A percentile compares a stretch with the other conserved stretches of the same genome.
Conservation (phyloP, 2,329 filamentous ascomycete genomes). For the Monosporascus sp. region DNA sequence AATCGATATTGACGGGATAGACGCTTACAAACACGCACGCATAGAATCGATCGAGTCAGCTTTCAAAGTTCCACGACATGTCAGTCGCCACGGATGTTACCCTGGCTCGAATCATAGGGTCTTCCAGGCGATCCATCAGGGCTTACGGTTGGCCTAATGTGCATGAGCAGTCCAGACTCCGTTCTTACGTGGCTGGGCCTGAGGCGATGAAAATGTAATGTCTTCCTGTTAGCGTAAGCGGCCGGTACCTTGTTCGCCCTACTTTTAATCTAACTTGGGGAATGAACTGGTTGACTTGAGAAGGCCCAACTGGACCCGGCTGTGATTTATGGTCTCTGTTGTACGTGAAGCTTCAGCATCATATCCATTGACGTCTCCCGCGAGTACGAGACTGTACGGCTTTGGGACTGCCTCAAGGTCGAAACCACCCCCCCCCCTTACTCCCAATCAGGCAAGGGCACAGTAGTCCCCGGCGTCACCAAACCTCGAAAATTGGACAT, state of each 20-base stretch:
- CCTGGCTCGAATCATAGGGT: slow-evolving; percentile 6
- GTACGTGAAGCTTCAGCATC: slow-evolving; percentile 33
- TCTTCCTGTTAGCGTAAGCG: slow-evolving; percentile 50
- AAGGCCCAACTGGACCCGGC: slow-evolving; percentile 40
- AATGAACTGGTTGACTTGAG: slow-evolving; percentile 1
- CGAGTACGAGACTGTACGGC: background rate
- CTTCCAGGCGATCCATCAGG: slow-evolving; percentile 13
- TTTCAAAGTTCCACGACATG: slow-evolving; percentile 25
- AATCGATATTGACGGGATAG: too few relatives aligned
- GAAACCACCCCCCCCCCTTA: slow-evolving; percentile 8
- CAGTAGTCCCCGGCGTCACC: background rate
- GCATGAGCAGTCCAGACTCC: slow-evolving; percentile 49
- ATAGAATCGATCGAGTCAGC: slow-evolving; percentile 16
- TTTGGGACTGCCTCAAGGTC: slow-evolving; percentile 9
- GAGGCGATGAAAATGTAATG: slow-evolving; percentile 48
- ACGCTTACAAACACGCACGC: background rate
- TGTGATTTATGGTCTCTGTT: slow-evolving; percentile 50
- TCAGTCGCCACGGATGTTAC: slow-evolving; percentile 29
- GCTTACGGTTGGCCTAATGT: slow-evolving; percentile 43
- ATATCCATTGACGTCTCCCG: slow-evolving; percentile 40
- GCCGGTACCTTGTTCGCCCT: background rate
- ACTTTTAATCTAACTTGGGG: background rate
- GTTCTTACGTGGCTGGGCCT: slow-evolving; percentile 56
- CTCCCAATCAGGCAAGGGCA: background rate
- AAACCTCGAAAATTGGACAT: slow-evolving; percentile 25